Evolutionary conservation across 148 eudicot genomes (phyloP).

Genomic region (Heliosperma pusillum): DNA sequence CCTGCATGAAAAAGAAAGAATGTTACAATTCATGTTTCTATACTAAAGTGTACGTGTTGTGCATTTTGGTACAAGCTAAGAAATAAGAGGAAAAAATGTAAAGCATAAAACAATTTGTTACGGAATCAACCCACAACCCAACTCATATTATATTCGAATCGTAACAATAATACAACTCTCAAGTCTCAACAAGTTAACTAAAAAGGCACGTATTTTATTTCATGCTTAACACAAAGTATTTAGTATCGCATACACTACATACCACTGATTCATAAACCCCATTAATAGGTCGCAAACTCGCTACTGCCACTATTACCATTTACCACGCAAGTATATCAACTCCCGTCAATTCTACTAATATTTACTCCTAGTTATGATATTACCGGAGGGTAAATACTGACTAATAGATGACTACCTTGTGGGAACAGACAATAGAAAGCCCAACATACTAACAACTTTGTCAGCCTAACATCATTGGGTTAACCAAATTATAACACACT

Average conservation of each 20-base stretch:
- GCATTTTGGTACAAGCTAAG: background rate
- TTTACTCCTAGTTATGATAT: background rate
- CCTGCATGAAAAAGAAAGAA: conserved; percentile 10
- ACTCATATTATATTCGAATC: background rate
- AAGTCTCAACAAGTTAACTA: background rate
- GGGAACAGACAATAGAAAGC: no score
- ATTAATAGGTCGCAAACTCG: background rate
- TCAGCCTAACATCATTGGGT: no score
- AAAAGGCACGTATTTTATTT: background rate
- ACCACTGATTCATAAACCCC: background rate
- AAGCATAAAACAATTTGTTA: background rate
- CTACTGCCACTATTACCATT: background rate
- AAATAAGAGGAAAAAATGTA: background rate
- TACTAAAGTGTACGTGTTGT: background rate
- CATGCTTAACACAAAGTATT: background rate
- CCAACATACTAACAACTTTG: background rate
- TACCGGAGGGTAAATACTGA: no score
- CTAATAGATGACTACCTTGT: no score
- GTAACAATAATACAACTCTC: background rate
- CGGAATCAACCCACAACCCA: background rate
- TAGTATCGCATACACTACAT: background rate
- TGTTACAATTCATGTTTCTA: background rate
- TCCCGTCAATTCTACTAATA: background rate
- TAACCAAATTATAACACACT: no score
- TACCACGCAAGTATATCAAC: background rate